phyloP scores from a whole-genome alignment of 441 rosid genomes.

The Pelargonium exstipulatum region DNA sequence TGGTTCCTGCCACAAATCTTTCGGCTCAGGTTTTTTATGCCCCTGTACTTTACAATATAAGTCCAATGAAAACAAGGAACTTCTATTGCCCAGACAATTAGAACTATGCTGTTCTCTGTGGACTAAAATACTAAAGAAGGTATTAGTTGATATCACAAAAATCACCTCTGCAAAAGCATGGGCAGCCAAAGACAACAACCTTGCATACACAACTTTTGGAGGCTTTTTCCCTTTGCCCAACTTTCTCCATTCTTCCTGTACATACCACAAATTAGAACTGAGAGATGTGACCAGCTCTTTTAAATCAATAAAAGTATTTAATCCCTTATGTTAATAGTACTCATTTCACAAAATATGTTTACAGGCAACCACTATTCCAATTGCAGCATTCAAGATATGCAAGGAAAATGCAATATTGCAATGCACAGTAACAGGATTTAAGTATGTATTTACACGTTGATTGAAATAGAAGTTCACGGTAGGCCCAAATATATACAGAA shows the following conservation, averaged over 20 bases:
- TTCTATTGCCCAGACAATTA: constrained; percentile 3
- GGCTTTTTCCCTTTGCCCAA: constrained; percentile 41
- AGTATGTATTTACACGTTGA: no score
- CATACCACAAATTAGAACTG: constrained; percentile 2
- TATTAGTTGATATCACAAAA: background rate
- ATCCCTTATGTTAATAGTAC: no score
- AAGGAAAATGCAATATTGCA: no score
- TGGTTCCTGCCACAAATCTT: constrained; percentile 90
- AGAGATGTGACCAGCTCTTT: background rate
- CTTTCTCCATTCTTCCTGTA: constrained; percentile 44
- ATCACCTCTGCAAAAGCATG: constrained; percentile 93
- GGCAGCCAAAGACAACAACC: constrained; percentile 81
- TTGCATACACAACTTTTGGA: constrained; percentile 54
- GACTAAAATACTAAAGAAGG: constrained; percentile 8
- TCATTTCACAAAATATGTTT: no score
- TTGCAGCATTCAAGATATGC: no score
- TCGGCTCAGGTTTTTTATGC: constrained; percentile 79
- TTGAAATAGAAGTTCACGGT: no score
- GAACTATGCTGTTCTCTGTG: constrained; percentile 4
- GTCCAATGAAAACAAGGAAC: background rate
- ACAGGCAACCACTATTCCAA: no score
- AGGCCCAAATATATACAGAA: no score
- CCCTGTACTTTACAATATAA: constrained; percentile 30
- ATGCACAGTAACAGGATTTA: no score
- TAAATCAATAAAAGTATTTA: no score